Evolutionary conservation across 306 rosid genomes (phyloP).

Genomic region (Lithocarpus polystachyus): DNA sequence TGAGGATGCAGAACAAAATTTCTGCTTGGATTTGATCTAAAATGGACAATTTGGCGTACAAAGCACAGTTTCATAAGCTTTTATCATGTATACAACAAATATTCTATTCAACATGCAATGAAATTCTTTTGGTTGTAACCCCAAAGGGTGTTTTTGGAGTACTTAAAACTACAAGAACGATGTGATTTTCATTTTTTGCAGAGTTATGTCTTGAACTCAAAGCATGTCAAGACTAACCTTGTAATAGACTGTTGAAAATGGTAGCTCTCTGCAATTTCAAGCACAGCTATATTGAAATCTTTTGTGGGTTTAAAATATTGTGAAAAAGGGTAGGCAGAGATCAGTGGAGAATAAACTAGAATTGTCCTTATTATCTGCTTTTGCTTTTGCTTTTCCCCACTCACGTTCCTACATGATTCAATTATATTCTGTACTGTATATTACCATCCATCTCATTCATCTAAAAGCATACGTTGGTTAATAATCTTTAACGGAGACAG

Average conservation of each 20-base stretch:
- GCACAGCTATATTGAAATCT: background rate
- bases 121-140: background rate
- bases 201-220: background rate
- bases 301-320: background rate
- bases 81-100: background rate
- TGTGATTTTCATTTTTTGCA: background rate
- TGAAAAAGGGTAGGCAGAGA: constrained; percentile 7
- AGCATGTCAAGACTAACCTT: too few species aligned
- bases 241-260: too few species aligned
- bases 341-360: constrained; percentile 19
- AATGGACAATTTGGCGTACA: constrained; percentile 21
- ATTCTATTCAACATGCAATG: background rate
- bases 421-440: background rate
- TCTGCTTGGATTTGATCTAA: constrained; percentile 14
- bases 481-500: background rate
- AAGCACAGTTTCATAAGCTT: background rate
- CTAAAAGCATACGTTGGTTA: background rate
- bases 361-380: background rate
- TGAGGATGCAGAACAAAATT: constrained; percentile 29
- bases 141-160: background rate
- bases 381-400: background rate
- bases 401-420: background rate
- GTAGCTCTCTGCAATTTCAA: too few species aligned
- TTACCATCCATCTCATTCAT: background rate
- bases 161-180: background rate